Evolutionary conservation across 2,329 filamentous ascomycete genomes (phyloP).

Genomic region (Fusarium oxysporum): DNA sequence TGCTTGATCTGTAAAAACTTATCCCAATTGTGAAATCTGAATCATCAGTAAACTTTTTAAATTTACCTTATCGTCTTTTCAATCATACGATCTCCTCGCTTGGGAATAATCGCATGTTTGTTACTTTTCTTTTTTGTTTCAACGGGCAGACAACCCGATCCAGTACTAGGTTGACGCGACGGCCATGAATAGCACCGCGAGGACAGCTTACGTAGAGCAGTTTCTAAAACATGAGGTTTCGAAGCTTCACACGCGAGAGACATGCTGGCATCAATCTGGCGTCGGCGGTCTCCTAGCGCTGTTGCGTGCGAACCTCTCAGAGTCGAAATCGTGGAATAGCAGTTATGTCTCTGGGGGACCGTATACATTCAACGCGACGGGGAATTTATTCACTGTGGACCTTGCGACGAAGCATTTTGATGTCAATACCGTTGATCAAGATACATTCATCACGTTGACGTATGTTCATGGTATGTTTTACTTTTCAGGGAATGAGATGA

Average conservation of each 20-base stretch:
- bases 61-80: background rate
- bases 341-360: background rate
- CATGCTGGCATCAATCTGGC: slow-evolving; percentile 14
- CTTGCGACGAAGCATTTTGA: background rate
- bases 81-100: background rate
- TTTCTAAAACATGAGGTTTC: slow-evolving; percentile 7
- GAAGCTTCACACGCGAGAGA: slow-evolving; percentile 2
- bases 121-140: background rate
- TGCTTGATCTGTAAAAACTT: background rate
- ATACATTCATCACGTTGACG: background rate
- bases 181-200: background rate
- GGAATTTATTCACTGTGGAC: background rate
- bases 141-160: background rate
- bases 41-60: background rate
- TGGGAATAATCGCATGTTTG: background rate
- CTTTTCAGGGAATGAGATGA: rapidly evolving
- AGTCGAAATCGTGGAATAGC: background rate
- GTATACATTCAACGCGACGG: background rate
- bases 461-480: slow-evolving; percentile 1
- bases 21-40: background rate
- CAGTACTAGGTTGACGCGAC: background rate
- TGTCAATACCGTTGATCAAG: slow-evolving; percentile 11
- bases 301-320: background rate
- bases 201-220: background rate
- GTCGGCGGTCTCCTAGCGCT: background rate